Evolutionary conservation across 2,329 filamentous ascomycete genomes (phyloP), one percentile per base, ranked within the genome.

Genomic region (Xylariaceae sp.): DNA sequence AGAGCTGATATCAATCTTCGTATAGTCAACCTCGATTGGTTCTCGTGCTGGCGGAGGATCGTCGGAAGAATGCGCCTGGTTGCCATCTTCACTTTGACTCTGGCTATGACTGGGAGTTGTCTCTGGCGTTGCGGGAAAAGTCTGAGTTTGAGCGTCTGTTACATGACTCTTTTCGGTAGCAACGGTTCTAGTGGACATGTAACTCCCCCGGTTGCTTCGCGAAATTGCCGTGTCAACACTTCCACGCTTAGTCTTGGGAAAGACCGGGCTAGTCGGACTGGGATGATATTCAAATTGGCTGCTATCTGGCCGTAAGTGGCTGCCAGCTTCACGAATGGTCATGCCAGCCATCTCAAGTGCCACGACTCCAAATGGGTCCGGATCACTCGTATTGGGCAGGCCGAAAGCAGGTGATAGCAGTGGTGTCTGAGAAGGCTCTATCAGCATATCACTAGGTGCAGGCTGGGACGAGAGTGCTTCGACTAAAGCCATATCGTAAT

Each of bases 291-390:
- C 89, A 66, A 96, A 95, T 58, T 87, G 82, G 50, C 86, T 89
- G 71, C 86, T 90, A 19, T 81, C 76, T 2, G 90, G 89, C 48
- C 89, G 77, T 47, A 81, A 75, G 44, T 83, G 81, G 2, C 85
- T 86, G 32, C 90, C 90, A n/a, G 91, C 91, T 71, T 96, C 91
- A 45, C 88, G 82, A 57, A 97, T 94, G 60, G 92, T 89, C 48
- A 96, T 74, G 2, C 92, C 92, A 53, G 90, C 88, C 73, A 90
- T 86, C 65, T 96, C 90, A n/a, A 97, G 72, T 7, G 92, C 91
- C 56, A 91, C 80, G 22, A 96, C 87, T 19, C 92, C 92, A 63
- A 89, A 97, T 0, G 92, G 92, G 66, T 97, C 92, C 0, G 91
- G 90, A 60, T 97, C 92, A 47, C 90, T 83, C 3, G 75, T 71